A percentile compares a stretch with the other conserved stretches of the same genome.
These are phyloP conservation scores for Globisporangium canariense DNA, from an alignment of 352 stramenopile genomes.

Conservation along the genomic window DNA sequence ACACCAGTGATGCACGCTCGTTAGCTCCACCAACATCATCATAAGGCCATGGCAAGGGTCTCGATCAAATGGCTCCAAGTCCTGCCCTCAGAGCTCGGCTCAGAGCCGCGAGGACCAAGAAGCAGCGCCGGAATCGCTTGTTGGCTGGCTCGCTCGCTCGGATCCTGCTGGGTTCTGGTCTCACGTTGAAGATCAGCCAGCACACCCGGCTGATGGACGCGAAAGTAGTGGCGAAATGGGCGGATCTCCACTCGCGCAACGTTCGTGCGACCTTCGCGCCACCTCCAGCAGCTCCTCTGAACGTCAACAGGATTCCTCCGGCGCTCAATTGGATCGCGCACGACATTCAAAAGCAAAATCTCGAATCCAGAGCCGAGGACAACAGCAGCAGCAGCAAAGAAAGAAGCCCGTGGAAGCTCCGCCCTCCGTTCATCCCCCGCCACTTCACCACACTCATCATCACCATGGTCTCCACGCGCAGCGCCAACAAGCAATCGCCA, in stretches of 20 bases:
- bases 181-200: slow-evolving; percentile 9
- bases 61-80: too few species aligned
- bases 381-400: not conserved
- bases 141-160: not conserved
- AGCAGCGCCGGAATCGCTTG: not conserved
- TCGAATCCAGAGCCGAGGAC: not conserved
- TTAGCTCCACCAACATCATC: too few species aligned
- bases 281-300: slow-evolving; percentile 7
- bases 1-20: too few species aligned
- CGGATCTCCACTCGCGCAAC: slow-evolving; percentile 4
- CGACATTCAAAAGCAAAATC: not conserved
- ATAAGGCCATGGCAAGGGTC: too few species aligned
- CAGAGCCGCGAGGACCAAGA: not conserved
- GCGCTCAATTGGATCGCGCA: slow-evolving; percentile 5
- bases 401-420: slow-evolving; percentile 5
- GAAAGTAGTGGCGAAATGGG: not conserved
- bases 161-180: not conserved
- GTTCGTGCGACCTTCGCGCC: slow-evolving; percentile 4
- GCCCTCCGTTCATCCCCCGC: not conserved
- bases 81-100: not conserved
- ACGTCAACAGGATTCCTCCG: slow-evolving; percentile 2
- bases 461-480: slow-evolving; percentile 57
- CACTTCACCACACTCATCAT: not conserved
- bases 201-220: not conserved
- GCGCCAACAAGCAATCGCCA: slow-evolving; percentile 23